Evolutionary conservation across 163 green algal genomes (phyloP).

Genomic region (Coccomyxa subellipsoidea): DNA sequence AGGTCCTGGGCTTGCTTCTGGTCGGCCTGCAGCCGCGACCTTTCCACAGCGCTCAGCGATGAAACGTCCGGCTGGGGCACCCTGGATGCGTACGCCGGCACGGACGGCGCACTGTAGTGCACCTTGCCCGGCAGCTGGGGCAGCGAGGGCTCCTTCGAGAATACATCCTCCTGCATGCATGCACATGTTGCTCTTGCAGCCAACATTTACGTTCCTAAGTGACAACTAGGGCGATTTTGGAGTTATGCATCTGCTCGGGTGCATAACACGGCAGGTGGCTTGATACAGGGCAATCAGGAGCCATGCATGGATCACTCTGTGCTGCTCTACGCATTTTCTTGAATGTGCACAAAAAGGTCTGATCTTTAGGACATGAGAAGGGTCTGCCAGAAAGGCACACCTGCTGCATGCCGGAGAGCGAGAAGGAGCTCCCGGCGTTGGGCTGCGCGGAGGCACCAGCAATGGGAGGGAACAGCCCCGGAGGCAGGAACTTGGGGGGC

Average conservation of each 20-base stretch:
- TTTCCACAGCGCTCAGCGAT: not conserved
- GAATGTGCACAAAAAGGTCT: no score
- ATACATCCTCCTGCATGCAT: conserved; percentile 26
- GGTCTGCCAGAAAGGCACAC: not conserved
- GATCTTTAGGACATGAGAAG: no score
- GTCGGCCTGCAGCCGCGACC: conserved; percentile 28
- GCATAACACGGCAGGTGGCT: no score
- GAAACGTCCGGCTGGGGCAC: conserved; percentile 24
- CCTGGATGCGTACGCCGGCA: not conserved
- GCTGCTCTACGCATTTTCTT: no score
- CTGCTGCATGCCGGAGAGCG: not conserved
- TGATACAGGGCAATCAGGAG: not conserved
- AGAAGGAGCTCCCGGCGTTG: not conserved
- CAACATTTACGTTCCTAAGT: no score
- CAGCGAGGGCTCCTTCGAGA: conserved; percentile 15
- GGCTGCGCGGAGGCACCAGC: conserved; percentile 9
- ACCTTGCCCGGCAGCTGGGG: conserved; percentile 16
- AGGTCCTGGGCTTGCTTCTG: conserved; percentile 7
- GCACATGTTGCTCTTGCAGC: no score
- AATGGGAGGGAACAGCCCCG: conserved; percentile 62
- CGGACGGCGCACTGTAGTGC: not conserved
- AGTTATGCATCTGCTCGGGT: no score
- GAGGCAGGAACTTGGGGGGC: conserved; percentile 44
- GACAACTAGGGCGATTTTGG: no score
- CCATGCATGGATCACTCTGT: no score